Evolutionary conservation across 495 filamentous ascomycete genomes (phyloP).

Genomic region (Penicillium desertorum): DNA sequence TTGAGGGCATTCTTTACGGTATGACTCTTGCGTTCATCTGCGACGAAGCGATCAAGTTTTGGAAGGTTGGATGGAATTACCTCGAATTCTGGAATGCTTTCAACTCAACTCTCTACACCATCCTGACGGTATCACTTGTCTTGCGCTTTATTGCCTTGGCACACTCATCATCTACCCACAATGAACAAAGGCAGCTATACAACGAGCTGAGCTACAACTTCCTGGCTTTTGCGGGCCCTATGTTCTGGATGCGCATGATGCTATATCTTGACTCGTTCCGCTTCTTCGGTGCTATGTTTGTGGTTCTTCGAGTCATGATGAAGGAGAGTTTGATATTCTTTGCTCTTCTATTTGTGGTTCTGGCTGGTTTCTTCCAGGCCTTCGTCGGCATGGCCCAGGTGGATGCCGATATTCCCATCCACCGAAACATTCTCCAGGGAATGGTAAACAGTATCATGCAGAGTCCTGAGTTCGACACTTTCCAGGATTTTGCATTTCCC

Average conservation of each 20-base stretch:
- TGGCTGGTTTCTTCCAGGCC: constrained; percentile 89
- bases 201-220: constrained; percentile 91
- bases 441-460: constrained; percentile 92
- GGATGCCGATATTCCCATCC: constrained; percentile 61
- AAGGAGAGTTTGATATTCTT: constrained; percentile 98
- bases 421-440: constrained; percentile 74
- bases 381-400: constrained; percentile 92
- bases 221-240: constrained; percentile 82
- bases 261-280: constrained; percentile 91
- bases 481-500: constrained; percentile 72
- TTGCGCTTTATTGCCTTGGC: constrained; percentile 73
- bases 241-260: constrained; percentile 95
- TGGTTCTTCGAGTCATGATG: constrained; percentile 99
- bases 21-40: constrained; percentile 93
- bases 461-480: constrained; percentile 85
- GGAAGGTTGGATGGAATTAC: constrained; percentile 87
- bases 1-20: constrained; percentile 80
- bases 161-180: constrained; percentile 52
- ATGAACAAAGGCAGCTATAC: constrained; percentile 57
- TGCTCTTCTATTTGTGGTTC: constrained; percentile 80
- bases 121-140: constrained; percentile 74
- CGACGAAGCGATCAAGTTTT: constrained; percentile 83
- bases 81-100: constrained; percentile 95
- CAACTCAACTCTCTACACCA: constrained; percentile 75
- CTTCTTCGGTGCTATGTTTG: constrained; percentile 97